Evolutionary conservation across 163 green algal species (phyloP), one percentile per base, ranked within the genome.

Genomic region (Coccomyxa subellipsoidea): DNA sequence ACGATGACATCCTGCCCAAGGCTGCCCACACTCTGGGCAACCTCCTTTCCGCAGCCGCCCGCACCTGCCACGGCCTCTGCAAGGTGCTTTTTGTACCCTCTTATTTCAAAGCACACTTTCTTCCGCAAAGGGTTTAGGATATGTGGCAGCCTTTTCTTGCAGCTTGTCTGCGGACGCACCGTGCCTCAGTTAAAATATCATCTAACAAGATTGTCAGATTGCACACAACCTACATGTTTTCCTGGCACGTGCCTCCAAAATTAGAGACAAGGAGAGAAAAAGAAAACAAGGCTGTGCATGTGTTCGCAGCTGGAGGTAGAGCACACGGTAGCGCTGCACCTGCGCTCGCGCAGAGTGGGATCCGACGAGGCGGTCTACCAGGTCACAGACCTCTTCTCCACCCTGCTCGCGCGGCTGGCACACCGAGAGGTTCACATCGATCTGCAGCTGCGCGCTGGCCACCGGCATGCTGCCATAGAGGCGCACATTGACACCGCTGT

Each of bases 1-100:
- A 81, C 31, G 77, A 81, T 31, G 34, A 76, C 35, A 81, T 81
- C 35, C 32, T 81, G 77, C 32, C 32, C 25, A 81, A 81, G 34
- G 77, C 77, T 23, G 77, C 77, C 31, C 35, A 81, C 8, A 53
- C 47, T 21, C 77, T 81, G 9, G 77, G 32, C 77, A 81, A 75
- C 32, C 77, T 81, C 40, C 77, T 81, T n/a, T 31, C 29, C 21
- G 40, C 34, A 27, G 47, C 77, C 32, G 54, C 53, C 15, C 40
- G 77, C 25, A 39, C 18, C 25, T 81, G 77, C 53, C 25, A 47
- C 2, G 72, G 72, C 29, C 37, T 78, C 36, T 78, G 72, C 37
- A 59, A 47, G 72, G 72, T 78, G 5, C 31, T 23, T n/a, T n/a
- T n/a, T n/a, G n/a, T n/a, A n/a, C n/a, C n/a, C n/a, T n/a, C n/a